A percentile compares a stretch with the other conserved stretches of the same genome.
Conservation (phyloP, 225 moss, liverwort and hornwort species). For the Straminergon stramineum region DNA sequence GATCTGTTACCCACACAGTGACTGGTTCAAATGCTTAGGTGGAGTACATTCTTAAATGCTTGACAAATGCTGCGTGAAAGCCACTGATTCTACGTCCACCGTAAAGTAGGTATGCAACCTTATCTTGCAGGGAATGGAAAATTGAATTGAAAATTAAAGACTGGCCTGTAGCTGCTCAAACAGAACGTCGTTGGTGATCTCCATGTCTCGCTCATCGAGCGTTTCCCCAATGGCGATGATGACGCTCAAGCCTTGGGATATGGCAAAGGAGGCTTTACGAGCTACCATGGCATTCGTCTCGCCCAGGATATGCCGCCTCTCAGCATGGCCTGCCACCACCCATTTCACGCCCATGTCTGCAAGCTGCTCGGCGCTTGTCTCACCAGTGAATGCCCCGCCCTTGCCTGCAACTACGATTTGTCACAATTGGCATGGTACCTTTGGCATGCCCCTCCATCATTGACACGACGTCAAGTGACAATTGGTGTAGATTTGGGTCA, state of each 20-base stretch:
- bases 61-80: neutral
- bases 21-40: neutral
- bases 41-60: neutral
- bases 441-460: neutral
- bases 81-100: neutral
- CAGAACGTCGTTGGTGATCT: conserved; percentile 42
- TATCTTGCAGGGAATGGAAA: neutral
- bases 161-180: conserved; percentile 45
- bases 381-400: conserved; percentile 75
- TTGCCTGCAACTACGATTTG: neutral
- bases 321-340: conserved; percentile 72
- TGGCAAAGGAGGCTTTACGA: conserved; percentile 48
- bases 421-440: neutral
- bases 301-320: conserved; percentile 26
- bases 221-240: conserved; percentile 66
- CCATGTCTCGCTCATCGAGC: conserved; percentile 43
- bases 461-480: neutral
- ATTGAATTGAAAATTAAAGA: neutral
- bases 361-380: conserved; percentile 78
- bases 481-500: neutral
- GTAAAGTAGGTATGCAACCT: neutral
- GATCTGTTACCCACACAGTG: neutral
- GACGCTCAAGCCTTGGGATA: conserved; percentile 50
- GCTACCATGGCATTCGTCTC: conserved; percentile 47
- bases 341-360: conserved; percentile 62